Conservation (phyloP, 495 filamentous ascomycete species). For the Pseudevernia furfuracea region DNA sequence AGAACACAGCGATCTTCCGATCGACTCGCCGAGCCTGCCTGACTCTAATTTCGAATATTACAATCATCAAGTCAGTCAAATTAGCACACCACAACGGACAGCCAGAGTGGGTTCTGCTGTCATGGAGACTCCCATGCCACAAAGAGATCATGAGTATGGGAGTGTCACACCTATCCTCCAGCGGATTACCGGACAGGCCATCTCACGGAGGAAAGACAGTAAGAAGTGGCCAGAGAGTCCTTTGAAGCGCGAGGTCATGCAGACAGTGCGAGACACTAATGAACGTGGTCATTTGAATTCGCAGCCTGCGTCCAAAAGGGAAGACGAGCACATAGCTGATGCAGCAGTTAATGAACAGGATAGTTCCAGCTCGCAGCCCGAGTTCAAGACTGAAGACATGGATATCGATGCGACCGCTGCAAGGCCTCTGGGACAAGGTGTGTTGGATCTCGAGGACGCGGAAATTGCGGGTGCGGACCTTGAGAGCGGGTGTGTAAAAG, state of each 20-base stretch:
- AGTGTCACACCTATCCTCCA: background rate
- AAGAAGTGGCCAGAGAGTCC: background rate
- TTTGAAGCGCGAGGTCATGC: background rate
- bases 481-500: background rate
- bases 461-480: background rate
- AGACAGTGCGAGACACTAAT: background rate
- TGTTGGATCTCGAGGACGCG: background rate
- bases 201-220: background rate
- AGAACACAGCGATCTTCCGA: conserved; percentile 1
- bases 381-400: background rate
- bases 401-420: background rate
- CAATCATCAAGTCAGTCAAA: conserved; percentile 8
- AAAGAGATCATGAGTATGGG: background rate
- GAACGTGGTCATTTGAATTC: background rate
- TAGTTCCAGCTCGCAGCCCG: background rate
- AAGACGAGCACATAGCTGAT: background rate
- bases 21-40: background rate
- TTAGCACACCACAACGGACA: background rate
- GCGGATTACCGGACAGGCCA: background rate
- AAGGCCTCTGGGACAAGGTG: background rate
- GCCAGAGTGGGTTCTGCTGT: background rate
- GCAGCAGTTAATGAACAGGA: background rate
- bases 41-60: background rate
- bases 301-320: background rate
- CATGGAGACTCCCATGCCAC: background rate